These are phyloP conservation scores for Mitragyna speciosa DNA, from an alignment of 257 asterid genomes.

Conservation along the genomic window DNA sequence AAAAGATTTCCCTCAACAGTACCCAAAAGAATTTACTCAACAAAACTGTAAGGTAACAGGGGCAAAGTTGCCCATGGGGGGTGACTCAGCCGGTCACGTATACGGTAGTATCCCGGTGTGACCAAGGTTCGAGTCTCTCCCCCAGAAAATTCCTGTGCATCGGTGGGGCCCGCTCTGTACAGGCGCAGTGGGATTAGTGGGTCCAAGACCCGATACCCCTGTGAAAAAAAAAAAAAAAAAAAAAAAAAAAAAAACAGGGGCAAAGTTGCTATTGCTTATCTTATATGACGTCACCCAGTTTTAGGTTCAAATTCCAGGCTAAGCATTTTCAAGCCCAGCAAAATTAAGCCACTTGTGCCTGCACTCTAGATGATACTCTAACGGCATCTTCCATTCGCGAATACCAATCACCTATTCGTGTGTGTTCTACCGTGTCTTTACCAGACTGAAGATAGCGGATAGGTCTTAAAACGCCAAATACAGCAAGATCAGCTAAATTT, in stretches of 20 bases:
- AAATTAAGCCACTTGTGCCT: constrained; percentile 20
- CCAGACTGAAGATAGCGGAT: constrained; percentile 84
- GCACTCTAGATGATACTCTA: constrained; percentile 50
- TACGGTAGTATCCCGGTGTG: no score
- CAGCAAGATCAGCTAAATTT: constrained; percentile 81
- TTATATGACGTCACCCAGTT: neutral
- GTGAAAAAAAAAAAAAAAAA: no score
- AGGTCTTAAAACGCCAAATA: constrained; percentile 77
- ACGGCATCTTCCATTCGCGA: constrained; percentile 70
- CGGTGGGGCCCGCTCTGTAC: no score
- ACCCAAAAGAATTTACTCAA: neutral
- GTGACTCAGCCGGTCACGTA: no score
- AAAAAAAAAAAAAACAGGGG: no score
- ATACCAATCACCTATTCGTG: constrained; percentile 80
- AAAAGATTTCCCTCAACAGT: neutral
- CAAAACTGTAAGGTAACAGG: neutral
- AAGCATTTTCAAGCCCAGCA: neutral
- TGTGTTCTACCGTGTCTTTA: constrained; percentile 77
- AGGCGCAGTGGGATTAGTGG: no score
- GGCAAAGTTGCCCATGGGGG: no score
- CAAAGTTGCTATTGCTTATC: neutral
- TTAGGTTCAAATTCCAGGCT: neutral
- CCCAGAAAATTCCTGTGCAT: no score
- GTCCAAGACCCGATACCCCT: no score
- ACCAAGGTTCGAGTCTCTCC: no score